These are phyloP conservation scores for Microascus cirrosus DNA, from an alignment of 2,329 filamentous ascomycete genomes.

Conservation along the genomic window DNA sequence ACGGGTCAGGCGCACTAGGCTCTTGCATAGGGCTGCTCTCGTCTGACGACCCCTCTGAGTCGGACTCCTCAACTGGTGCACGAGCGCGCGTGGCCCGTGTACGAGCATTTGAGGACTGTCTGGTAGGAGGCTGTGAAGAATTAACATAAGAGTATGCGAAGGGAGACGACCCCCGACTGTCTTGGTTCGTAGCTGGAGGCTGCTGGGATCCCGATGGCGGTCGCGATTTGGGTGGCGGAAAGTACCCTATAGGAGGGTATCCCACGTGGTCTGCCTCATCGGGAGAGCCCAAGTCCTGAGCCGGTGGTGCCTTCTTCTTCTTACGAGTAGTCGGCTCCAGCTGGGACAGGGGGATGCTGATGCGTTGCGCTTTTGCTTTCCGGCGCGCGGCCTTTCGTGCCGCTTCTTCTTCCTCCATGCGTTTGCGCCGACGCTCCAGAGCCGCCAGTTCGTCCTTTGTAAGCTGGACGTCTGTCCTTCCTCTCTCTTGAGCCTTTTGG, in stretches of 20 bases:
- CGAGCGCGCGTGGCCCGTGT: conserved; percentile 20
- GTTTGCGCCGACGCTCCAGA: conserved; percentile 56
- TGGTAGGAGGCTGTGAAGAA: conserved; percentile 10
- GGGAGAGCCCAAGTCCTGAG: conserved; percentile 19
- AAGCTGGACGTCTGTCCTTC: conserved; percentile 69
- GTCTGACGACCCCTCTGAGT: conserved; percentile 14
- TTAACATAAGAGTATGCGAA: conserved; percentile 34
- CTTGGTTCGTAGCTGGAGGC: conserved; percentile 16
- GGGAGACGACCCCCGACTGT: conserved; percentile 26
- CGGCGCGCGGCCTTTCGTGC: conserved; percentile 15
- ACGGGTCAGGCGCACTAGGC: conserved; percentile 27
- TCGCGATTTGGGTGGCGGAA: conserved; percentile 33
- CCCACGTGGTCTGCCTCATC: conserved; percentile 20
- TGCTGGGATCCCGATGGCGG: conserved; percentile 29
- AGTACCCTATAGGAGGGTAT: conserved; percentile 39
- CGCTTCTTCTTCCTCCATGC: conserved; percentile 37
- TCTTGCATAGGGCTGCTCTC: conserved; percentile 13
- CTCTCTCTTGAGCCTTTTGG: conserved; percentile 62
- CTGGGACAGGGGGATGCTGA: conserved; percentile 41
- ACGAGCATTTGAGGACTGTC: conserved; percentile 10
- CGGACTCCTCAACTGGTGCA: conserved; percentile 18
- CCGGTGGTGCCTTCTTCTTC: conserved; percentile 13
- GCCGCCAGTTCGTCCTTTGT: conserved; percentile 72
- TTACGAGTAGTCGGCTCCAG: conserved; percentile 26
- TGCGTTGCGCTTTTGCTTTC: conserved; percentile 30